phyloP scores from a whole-genome alignment of 1,139 yeast species.

The Williopsis jadinii region DNA sequence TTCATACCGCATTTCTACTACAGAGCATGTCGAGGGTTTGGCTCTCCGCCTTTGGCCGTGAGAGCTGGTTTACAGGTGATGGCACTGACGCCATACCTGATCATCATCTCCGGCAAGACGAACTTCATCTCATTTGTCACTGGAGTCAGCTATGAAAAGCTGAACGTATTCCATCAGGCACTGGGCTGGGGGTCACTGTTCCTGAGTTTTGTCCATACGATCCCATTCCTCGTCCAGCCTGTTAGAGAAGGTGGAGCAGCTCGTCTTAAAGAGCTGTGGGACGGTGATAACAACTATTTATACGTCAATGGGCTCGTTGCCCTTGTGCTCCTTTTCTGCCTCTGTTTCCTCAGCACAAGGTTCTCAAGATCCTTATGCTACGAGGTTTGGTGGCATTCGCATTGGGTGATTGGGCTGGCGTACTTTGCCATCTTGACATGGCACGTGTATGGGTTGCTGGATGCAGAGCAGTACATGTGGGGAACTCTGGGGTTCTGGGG shows the following conservation, averaged over 20 bases:
- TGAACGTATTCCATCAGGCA: constrained; percentile 43
- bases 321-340: constrained; percentile 36
- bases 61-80: constrained; percentile 48
- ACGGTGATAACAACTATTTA: constrained; percentile 5
- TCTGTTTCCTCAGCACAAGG: constrained; percentile 42
- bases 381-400: constrained; percentile 48
- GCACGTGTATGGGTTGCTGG: constrained; percentile 38
- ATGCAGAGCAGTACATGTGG: constrained; percentile 43
- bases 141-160: constrained; percentile 49
- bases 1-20: constrained; percentile 49
- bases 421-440: constrained; percentile 45
- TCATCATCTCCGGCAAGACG: constrained; percentile 46
- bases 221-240: constrained; percentile 46
- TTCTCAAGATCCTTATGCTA: constrained; percentile 38
- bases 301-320: constrained; percentile 36
- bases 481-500: constrained; percentile 53
- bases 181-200: constrained; percentile 38
- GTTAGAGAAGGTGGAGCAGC: constrained; percentile 42
- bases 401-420: constrained; percentile 54
- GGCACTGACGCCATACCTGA: constrained; percentile 46
- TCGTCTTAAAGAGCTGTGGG: constrained; percentile 9
- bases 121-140: constrained; percentile 45
- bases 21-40: constrained; percentile 50
- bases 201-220: constrained; percentile 44
- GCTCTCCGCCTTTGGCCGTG: constrained; percentile 58